These are phyloP conservation scores for Filobasidium uniguttulatum DNA, from an alignment of 1,284 basidiomycete genomes.

Conservation along the genomic window DNA sequence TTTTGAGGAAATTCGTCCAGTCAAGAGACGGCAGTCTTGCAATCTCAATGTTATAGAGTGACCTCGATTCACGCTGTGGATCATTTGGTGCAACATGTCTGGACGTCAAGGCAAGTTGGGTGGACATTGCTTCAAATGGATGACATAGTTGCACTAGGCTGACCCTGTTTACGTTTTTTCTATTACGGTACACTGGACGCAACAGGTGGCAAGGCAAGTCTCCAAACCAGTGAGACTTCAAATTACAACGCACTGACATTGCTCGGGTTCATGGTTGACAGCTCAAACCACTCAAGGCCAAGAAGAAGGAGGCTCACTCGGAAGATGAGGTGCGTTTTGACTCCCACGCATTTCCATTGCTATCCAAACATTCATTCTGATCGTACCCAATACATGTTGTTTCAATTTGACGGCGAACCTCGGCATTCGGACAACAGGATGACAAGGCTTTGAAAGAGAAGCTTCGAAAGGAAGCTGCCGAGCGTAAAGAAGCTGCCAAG, in stretches of 20 bases:
- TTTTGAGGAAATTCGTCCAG: no score
- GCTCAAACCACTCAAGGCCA: conserved; percentile 1
- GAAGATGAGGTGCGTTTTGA: neutral
- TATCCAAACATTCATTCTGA: neutral
- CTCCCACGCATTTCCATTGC: neutral
- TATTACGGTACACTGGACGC: no score
- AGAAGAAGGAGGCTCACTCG: neutral
- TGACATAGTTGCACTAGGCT: neutral
- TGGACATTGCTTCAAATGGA: neutral
- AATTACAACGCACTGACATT: neutral
- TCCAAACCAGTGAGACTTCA: neutral
- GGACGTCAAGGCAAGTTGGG: neutral
- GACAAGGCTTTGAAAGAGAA: neutral
- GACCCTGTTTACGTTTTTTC: no score
- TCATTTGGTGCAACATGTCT: neutral
- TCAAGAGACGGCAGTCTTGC: no score
- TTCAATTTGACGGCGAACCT: no score
- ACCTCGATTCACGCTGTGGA: no score
- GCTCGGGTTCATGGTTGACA: neutral
- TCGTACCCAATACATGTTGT: no score
- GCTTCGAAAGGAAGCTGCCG: neutral
- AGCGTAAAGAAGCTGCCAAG: neutral
- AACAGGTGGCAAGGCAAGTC: neutral
- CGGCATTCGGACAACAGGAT: no score
- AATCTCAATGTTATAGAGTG: no score